Percentiles rank a stretch among this genome's conserved stretches.
Evolutionary conservation across 257 asterid genomes (phyloP).

Genomic region (Petunia axillaris): DNA sequence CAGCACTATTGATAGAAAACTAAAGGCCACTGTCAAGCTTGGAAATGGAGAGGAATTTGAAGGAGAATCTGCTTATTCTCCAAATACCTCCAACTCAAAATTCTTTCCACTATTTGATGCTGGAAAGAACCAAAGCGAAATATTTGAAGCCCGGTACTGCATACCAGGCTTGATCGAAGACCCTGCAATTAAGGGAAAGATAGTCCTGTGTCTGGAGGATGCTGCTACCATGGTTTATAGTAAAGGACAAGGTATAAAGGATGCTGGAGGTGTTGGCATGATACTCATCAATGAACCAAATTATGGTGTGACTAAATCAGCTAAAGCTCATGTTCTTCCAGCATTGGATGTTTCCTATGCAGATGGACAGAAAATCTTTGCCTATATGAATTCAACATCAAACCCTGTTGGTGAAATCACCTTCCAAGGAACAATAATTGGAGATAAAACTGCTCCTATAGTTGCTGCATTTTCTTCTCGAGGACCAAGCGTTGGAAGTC

Average conservation of each 20-base stretch:
- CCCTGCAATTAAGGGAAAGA: slow-evolving; percentile 42
- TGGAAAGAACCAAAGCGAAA: slow-evolving; percentile 24
- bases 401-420: slow-evolving; percentile 34
- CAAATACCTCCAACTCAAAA: slow-evolving; percentile 25
- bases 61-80: slow-evolving; percentile 44
- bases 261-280: slow-evolving; percentile 55
- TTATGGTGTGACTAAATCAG: slow-evolving; percentile 31
- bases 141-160: slow-evolving; percentile 30
- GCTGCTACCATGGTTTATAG: neutral
- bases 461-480: slow-evolving; percentile 54
- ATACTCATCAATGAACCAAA: slow-evolving; percentile 30
- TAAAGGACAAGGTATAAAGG: slow-evolving; percentile 41
- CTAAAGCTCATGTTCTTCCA: slow-evolving; percentile 39
- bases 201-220: slow-evolving; percentile 42
- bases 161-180: slow-evolving; percentile 15
- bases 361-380: slow-evolving; percentile 28
- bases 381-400: slow-evolving; percentile 40
- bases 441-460: slow-evolving; percentile 43
- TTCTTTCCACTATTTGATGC: slow-evolving; percentile 43
- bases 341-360: slow-evolving; percentile 28
- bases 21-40: slow-evolving; percentile 39
- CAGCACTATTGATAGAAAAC: slow-evolving; percentile 44
- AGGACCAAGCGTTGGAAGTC: slow-evolving; percentile 47
- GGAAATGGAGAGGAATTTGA: slow-evolving; percentile 36
- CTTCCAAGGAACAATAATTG: slow-evolving; percentile 51